phyloP scores from a whole-genome alignment of 768 basidiomycete genomes.

The Tricholoma hemisulphureum region DNA sequence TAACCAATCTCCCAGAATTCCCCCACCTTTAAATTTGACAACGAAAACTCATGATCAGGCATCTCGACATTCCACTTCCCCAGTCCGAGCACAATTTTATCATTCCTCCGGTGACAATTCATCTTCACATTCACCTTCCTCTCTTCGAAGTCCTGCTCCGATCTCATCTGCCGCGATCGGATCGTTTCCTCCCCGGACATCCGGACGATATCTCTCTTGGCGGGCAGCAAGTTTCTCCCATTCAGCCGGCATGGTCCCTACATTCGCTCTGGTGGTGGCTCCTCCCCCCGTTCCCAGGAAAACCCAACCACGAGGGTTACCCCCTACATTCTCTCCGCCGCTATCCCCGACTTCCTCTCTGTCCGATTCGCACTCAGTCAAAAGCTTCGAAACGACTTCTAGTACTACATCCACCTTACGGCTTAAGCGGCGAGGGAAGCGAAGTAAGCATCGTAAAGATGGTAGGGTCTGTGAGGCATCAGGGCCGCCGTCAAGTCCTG shows the following conservation, averaged over 20 bases:
- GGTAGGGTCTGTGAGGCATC: not conserved
- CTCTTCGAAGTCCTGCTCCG: not conserved
- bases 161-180: not conserved
- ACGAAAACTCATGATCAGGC: not conserved
- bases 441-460: not conserved
- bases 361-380: not conserved
- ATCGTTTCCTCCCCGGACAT: not conserved
- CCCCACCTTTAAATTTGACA: not conserved
- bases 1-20: not conserved
- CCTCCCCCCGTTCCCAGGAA: not conserved
- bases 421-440: not conserved
- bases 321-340: not conserved
- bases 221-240: not conserved
- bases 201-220: not conserved
- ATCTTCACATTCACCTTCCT: not conserved
- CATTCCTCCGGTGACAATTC: too few relatives aligned
- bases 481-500: not conserved
- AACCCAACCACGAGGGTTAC: not conserved
- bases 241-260: not conserved
- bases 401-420: not conserved
- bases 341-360: not conserved
- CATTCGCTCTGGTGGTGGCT: not conserved
- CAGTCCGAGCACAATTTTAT: not conserved
- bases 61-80: not conserved
- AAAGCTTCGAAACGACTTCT: not conserved